Conservation (phyloP, 2,329 filamentous ascomycete genomes). For the Scytalidium lignicola region DNA sequence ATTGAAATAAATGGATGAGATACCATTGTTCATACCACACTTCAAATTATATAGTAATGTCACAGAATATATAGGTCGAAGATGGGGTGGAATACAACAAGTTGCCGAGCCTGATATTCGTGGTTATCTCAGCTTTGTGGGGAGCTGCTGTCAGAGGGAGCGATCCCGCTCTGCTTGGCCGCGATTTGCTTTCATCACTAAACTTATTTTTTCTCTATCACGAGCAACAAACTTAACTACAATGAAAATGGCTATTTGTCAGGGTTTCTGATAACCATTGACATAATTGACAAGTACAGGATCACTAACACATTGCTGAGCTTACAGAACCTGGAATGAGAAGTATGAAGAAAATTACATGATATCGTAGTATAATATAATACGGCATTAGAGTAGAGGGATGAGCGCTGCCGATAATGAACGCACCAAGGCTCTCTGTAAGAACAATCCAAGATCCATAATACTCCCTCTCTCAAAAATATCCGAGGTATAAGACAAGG, state of each 20-base stretch:
- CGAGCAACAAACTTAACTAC: too few relatives aligned
- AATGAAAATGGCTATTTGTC: too few relatives aligned
- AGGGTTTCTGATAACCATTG: too few relatives aligned
- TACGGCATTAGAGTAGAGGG: background rate
- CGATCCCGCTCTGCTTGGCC: too few relatives aligned
- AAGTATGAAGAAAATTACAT: background rate
- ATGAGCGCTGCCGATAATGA: background rate
- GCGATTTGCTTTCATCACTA: too few relatives aligned
- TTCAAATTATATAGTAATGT: too few relatives aligned
- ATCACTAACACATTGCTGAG: background rate
- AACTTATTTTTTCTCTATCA: too few relatives aligned
- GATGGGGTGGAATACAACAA: too few relatives aligned
- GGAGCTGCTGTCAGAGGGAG: too few relatives aligned
- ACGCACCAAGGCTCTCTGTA: background rate
- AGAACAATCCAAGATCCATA: background rate
- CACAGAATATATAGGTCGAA: too few relatives aligned
- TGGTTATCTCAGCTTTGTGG: background rate
- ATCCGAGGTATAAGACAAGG: background rate
- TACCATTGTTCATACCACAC: too few relatives aligned
- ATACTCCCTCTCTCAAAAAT: background rate
- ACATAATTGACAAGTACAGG: background rate
- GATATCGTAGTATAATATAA: background rate
- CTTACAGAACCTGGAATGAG: background rate
- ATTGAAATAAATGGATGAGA: constrained; percentile 15
- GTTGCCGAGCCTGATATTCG: too few relatives aligned